Evolutionary conservation across 345 rosid genomes (phyloP).

Genomic region (Aquilaria yunnanensis): DNA sequence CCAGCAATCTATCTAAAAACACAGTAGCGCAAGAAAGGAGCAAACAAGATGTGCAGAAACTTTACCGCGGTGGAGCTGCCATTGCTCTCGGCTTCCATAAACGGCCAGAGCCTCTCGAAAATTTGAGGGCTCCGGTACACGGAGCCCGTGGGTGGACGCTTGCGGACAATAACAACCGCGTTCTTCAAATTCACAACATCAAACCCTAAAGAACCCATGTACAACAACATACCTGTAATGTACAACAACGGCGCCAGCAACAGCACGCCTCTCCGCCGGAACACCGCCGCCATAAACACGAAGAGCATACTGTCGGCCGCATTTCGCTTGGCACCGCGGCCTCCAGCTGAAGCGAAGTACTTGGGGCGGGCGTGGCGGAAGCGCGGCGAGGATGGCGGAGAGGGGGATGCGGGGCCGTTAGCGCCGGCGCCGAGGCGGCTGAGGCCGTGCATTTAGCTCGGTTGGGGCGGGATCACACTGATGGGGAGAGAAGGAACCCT

Average conservation of each 20-base stretch:
- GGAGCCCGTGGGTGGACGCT: slow-evolving; percentile 63
- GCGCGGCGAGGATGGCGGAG: slow-evolving; percentile 89
- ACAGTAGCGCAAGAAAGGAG: not conserved
- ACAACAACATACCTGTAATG: slow-evolving; percentile 76
- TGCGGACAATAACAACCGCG: slow-evolving; percentile 37
- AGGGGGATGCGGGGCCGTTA: slow-evolving; percentile 33
- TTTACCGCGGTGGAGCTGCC: slow-evolving; percentile 58
- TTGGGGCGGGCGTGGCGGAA: slow-evolving; percentile 50
- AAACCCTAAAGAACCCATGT: slow-evolving; percentile 79
- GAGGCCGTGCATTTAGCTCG: slow-evolving; percentile 55
- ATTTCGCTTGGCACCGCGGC: slow-evolving; percentile 39
- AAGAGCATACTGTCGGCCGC: slow-evolving; percentile 46
- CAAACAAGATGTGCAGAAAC: not conserved
- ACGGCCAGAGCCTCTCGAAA: slow-evolving; percentile 74
- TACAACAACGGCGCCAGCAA: slow-evolving; percentile 84
- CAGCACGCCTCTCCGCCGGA: slow-evolving; percentile 66
- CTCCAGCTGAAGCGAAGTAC: slow-evolving; percentile 13
- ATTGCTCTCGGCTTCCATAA: slow-evolving; percentile 67
- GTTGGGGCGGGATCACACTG: not conserved
- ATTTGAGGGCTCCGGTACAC: slow-evolving; percentile 87
- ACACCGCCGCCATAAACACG: slow-evolving; percentile 50
- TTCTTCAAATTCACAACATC: slow-evolving; percentile 58
- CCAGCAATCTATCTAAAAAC: not conserved
- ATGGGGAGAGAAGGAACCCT: slow-evolving; percentile 6
- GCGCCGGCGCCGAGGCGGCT: slow-evolving; percentile 70